Percentiles rank a stretch among this genome's conserved stretches.
phyloP scores from a whole-genome alignment of 306 rosid species.

The Crataegus laevigata region DNA sequence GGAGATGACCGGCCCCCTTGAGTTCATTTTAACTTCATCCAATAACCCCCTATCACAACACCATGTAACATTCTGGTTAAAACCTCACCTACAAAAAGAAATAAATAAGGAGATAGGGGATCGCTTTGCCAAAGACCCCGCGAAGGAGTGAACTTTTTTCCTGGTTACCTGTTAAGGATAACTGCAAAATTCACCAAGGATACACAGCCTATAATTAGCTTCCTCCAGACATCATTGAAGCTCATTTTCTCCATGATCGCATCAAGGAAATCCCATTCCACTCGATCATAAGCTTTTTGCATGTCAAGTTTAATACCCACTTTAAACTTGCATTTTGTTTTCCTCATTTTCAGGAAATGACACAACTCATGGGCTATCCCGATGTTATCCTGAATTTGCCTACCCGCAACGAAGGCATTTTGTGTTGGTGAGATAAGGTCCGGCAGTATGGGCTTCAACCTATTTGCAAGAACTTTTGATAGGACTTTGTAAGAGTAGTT shows the following conservation, averaged over 20 bases:
- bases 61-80: no score
- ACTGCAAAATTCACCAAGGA: background rate
- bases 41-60: no score
- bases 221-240: background rate
- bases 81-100: background rate
- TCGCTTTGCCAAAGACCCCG: background rate
- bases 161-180: background rate
- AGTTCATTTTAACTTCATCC: no score
- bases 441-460: background rate
- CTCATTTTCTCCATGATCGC: background rate
- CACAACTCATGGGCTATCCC: background rate
- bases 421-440: background rate
- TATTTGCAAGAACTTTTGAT: background rate
- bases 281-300: background rate
- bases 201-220: background rate
- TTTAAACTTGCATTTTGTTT: no score
- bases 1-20: no score
- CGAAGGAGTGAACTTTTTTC: background rate
- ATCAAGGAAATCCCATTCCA: background rate
- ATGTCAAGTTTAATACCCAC: background rate
- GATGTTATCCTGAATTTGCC: background rate
- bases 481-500: no score
- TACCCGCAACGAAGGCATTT: background rate
- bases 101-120: background rate
- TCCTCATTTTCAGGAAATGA: background rate